Conservation (phyloP, 139 green algal species). For the Edaphochlamys debaryana region DNA sequence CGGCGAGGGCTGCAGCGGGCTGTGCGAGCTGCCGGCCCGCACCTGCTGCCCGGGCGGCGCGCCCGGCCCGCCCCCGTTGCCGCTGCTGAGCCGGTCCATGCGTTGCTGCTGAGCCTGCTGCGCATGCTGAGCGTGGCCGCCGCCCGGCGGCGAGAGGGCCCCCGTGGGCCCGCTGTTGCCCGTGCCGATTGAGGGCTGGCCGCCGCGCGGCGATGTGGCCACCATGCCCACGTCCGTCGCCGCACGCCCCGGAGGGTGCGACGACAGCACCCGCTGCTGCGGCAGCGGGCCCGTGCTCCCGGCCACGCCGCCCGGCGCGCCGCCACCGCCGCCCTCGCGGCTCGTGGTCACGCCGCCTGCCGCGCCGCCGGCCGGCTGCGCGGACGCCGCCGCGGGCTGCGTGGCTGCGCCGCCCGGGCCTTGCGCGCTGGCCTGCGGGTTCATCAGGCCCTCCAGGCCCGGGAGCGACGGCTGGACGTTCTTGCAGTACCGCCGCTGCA, state of each 20-base stretch:
- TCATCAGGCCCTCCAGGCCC: conserved; percentile 12
- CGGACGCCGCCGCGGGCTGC: neutral
- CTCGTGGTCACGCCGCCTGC: neutral
- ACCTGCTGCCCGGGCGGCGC: too few relatives aligned
- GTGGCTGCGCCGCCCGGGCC: too few relatives aligned
- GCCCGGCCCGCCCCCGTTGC: neutral
- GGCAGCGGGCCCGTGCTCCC: conserved; percentile 20
- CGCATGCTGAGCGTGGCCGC: too few relatives aligned
- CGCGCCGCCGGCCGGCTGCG: neutral
- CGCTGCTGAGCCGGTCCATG: neutral
- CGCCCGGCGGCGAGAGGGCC: neutral
- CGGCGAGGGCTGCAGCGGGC: conserved; percentile 20
- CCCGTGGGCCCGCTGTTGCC: neutral
- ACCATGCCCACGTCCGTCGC: conserved; percentile 17
- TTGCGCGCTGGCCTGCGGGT: neutral
- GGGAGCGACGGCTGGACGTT: conserved; percentile 8
- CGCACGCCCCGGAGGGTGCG: neutral
- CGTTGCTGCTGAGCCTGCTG: conserved; percentile 4
- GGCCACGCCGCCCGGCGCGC: neutral
- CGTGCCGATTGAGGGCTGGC: neutral
- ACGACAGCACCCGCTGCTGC: neutral
- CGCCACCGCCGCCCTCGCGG: neutral
- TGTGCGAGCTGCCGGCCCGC: conserved; percentile 11
- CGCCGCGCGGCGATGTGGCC: neutral
- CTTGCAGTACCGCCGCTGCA: conserved; percentile 34